phyloP scores from a whole-genome alignment of 202 grass and related monocot species.

The Carex arenaria region DNA sequence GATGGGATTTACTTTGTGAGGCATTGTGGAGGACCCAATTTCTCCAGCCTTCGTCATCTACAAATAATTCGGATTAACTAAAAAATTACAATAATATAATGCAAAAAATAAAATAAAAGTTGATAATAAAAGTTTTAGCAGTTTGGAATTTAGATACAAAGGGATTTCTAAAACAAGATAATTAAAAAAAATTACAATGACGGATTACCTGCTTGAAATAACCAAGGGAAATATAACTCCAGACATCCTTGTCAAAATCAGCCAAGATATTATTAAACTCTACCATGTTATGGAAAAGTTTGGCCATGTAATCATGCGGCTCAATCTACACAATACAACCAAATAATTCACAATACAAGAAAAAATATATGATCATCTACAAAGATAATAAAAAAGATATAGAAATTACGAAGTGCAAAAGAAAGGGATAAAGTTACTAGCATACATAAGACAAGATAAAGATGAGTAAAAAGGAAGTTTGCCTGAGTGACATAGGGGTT shows the following conservation, averaged over 20 bases:
- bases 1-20: conserved; percentile 95
- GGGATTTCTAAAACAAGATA: neutral
- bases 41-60: conserved; percentile 85
- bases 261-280: conserved; percentile 86
- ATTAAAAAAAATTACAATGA: neutral
- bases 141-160: neutral
- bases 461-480: neutral
- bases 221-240: conserved; percentile 81
- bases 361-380: neutral
- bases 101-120: neutral
- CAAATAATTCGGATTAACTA: conserved; percentile 7
- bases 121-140: neutral
- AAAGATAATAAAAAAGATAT: neutral
- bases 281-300: conserved; percentile 71
- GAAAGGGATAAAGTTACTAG: neutral
- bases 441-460: conserved; percentile 14
- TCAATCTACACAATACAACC: conserved; percentile 62
- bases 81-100: conserved; percentile 21
- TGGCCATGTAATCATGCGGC: conserved; percentile 91
- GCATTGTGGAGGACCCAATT: conserved; percentile 94
- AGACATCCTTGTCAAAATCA: conserved; percentile 92
- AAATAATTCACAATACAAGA: conserved; percentile 25
- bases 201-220: conserved; percentile 91
- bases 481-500: conserved; percentile 94
- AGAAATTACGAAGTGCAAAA: neutral